Conservation (phyloP, 2,329 filamentous ascomycete species). For the Bipolaris oryzae region DNA sequence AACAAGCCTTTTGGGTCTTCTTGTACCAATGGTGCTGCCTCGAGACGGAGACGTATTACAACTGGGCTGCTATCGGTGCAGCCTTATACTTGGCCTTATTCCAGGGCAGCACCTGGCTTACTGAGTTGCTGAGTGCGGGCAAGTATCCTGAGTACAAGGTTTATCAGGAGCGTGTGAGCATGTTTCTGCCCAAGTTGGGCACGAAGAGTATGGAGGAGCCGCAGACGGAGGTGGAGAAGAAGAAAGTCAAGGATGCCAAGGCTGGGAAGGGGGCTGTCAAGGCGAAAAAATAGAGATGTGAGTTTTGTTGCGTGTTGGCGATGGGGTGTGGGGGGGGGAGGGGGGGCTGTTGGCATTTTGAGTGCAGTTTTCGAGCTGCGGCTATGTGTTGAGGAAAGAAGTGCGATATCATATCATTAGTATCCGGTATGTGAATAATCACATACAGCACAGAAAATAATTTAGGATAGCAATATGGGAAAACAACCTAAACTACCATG, state of each 20-base stretch:
- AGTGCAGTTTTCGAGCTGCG: too few species aligned
- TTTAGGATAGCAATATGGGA: too few species aligned
- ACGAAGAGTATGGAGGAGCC: constrained; percentile 40
- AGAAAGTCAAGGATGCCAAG: constrained; percentile 29
- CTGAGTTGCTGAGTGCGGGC: constrained; percentile 75
- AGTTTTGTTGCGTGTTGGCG: not conserved
- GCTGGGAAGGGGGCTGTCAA: constrained; percentile 27
- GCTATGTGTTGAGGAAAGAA: too few species aligned
- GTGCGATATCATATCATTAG: too few species aligned
- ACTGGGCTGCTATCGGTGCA: constrained; percentile 78
- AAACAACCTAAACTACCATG: too few species aligned
- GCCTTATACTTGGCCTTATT: constrained; percentile 78
- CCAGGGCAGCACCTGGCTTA: constrained; percentile 86
- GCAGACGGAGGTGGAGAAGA: constrained; percentile 28
- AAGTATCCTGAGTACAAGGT: constrained; percentile 90
- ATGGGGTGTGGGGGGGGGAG: too few species aligned
- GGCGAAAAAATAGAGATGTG: constrained; percentile 1
- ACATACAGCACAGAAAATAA: too few species aligned
- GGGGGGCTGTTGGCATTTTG: too few species aligned
- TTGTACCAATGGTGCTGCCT: constrained; percentile 89
- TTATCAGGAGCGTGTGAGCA: constrained; percentile 83
- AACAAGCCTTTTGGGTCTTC: constrained; percentile 87
- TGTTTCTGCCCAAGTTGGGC: constrained; percentile 72
- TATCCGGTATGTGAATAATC: too few species aligned
- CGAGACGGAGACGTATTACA: constrained; percentile 71